Evolutionary conservation across 805 yeast genomes (phyloP).

Genomic region (Cyberlindnera euphorbiae): DNA sequence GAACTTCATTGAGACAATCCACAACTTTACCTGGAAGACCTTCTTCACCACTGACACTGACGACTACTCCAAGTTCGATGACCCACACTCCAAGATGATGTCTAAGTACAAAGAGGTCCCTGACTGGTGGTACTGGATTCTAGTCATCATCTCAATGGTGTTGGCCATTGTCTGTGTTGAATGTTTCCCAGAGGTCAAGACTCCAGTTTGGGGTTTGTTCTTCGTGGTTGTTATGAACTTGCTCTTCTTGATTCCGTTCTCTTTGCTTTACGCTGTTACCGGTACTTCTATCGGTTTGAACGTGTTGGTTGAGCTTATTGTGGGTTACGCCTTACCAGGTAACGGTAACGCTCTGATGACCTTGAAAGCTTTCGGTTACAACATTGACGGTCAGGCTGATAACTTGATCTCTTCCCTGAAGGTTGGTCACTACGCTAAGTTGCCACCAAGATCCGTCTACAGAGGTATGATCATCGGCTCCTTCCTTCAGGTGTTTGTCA

Average conservation of each 20-base stretch:
- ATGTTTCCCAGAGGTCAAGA: conserved; percentile 39
- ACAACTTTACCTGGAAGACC: conserved; percentile 6
- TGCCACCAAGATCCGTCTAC: conserved; percentile 57
- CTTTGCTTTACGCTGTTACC: conserved; percentile 44
- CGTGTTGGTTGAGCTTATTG: conserved; percentile 50
- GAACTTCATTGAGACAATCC: conserved; percentile 5
- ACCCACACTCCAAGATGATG: conserved; percentile 42
- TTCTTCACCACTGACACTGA: background rate
- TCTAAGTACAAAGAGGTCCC: conserved; percentile 55
- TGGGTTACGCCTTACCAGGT: conserved; percentile 48
- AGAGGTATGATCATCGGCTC: conserved; percentile 37
- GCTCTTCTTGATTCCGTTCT: conserved; percentile 47
- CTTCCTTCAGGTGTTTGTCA: conserved; percentile 26
- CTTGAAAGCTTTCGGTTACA: conserved; percentile 49
- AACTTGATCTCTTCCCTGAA: conserved; percentile 45
- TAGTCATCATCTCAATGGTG: conserved; percentile 38
- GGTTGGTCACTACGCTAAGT: conserved; percentile 45
- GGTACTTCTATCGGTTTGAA: conserved; percentile 45
- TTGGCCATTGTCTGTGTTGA: conserved; percentile 43
- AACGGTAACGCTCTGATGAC: conserved; percentile 50
- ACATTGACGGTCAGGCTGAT: conserved; percentile 61
- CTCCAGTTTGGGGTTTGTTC: conserved; percentile 60
- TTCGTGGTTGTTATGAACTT: conserved; percentile 46
- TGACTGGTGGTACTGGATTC: conserved; percentile 38
- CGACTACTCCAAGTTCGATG: conserved; percentile 10